These are phyloP conservation scores for Hamigera avellanea DNA, from an alignment of 495 filamentous ascomycete genomes.

Conservation along the genomic window DNA sequence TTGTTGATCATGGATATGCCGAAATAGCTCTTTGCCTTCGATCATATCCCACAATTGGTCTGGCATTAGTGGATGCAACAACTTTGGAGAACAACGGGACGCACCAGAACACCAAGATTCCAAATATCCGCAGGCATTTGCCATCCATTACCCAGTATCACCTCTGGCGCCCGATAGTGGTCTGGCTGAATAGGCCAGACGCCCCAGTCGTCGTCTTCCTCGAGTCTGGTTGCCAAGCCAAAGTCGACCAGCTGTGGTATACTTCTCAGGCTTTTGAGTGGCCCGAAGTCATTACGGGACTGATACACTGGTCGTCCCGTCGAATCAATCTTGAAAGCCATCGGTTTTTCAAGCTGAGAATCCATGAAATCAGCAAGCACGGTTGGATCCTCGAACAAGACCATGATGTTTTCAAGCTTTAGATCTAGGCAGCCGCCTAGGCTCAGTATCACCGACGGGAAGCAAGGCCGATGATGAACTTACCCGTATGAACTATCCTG, in stretches of 20 bases:
- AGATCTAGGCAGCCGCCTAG: slow-evolving; percentile 27
- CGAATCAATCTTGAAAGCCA: slow-evolving; percentile 27
- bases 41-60: slow-evolving; percentile 43
- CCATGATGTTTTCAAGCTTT: slow-evolving; percentile 36
- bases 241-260: slow-evolving; percentile 74
- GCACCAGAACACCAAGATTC: slow-evolving; percentile 38
- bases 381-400: slow-evolving; percentile 30
- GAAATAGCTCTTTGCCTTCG: slow-evolving; percentile 35
- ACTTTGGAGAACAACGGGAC: slow-evolving; percentile 13
- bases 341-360: slow-evolving; percentile 22
- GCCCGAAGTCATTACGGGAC: slow-evolving; percentile 29
- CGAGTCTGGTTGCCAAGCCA: slow-evolving; percentile 61
- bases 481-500: slow-evolving; percentile 25
- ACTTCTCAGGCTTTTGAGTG: slow-evolving; percentile 20
- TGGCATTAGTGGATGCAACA: slow-evolving; percentile 15
- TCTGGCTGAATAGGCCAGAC: slow-evolving; percentile 33
- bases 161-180: slow-evolving; percentile 36
- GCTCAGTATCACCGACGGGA: slow-evolving; percentile 13
- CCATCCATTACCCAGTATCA: slow-evolving; percentile 35
- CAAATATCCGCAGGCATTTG: slow-evolving; percentile 31
- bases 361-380: slow-evolving; percentile 29
- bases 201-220: slow-evolving; percentile 23
- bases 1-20: slow-evolving; percentile 19
- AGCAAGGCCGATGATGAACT: slow-evolving; percentile 9
- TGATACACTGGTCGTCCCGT: slow-evolving; percentile 24